Conservation (phyloP, 1,139 yeast genomes). For the Hansenula sp. region DNA sequence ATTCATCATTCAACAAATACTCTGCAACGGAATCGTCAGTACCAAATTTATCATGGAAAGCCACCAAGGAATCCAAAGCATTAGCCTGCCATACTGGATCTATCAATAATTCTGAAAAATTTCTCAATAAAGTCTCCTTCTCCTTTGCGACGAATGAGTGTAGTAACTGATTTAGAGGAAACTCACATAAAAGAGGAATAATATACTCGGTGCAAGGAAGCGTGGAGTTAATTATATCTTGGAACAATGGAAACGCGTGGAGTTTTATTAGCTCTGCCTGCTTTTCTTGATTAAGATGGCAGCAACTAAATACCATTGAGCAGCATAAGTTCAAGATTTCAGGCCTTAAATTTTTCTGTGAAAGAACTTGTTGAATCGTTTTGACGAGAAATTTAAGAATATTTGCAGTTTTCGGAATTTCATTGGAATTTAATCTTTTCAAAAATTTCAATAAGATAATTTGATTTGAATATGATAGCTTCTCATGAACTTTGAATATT, state of each 20-base stretch:
- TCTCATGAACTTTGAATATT: conserved; percentile 35
- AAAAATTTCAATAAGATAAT: conserved; percentile 38
- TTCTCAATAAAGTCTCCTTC: conserved; percentile 37
- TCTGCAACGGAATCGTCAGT: conserved; percentile 11
- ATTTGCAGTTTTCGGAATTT: conserved; percentile 10
- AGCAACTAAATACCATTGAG: conserved; percentile 48
- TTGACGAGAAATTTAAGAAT: conserved; percentile 26
- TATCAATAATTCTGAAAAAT: conserved; percentile 42
- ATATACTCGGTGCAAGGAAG: conserved; percentile 57
- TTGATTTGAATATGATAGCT: conserved; percentile 31
- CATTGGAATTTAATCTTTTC: conserved; percentile 19
- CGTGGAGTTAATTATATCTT: conserved; percentile 39
- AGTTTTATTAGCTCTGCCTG: conserved; percentile 50
- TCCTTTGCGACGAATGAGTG: conserved; percentile 36
- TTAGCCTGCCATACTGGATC: conserved; percentile 72
- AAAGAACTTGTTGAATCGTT: conserved; percentile 16
- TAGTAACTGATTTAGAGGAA: conserved; percentile 44
- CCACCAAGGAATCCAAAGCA: conserved; percentile 52
- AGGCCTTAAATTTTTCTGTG: conserved; percentile 31
- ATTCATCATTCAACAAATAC: conserved; percentile 9
- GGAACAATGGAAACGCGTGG: conserved; percentile 51
- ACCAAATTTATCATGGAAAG: conserved; percentile 14
- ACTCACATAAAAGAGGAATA: conserved; percentile 58
- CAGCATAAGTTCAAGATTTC: conserved; percentile 40
- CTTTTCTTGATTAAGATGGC: conserved; percentile 49